Evolutionary conservation across 2,329 filamentous ascomycete genomes (phyloP), one percentile per base, ranked within the genome.

Genomic region (Fusarium palustre): DNA sequence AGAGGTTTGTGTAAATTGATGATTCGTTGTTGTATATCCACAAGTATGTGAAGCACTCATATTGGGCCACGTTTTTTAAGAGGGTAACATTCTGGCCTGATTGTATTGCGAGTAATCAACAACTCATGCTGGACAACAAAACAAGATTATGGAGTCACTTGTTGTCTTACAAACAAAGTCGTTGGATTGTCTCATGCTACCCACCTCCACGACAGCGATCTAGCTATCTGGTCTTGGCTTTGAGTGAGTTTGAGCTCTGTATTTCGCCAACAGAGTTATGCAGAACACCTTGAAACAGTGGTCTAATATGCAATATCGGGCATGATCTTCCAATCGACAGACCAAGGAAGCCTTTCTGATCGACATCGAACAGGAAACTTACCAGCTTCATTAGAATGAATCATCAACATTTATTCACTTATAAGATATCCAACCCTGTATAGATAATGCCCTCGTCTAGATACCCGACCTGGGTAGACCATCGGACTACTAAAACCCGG

Each of bases 401-500:
- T 22, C 10, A 39, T 28, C 28, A n/a, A 3, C 5, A 36, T n/a
- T 36, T 25, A 16, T 41, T 46, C 25, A 36, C n/a, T 46, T 42
- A 25, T 1, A 7, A 30, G 39, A 30, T 30, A 12, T 25, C 25
- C n/a, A 42, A 25, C 16, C 33, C 48, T 25, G 15, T 25, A 52
- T 22, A 43, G 55, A 50, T 28, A 10, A 63, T 48, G 39, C 20
- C 43, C 50, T 63, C 39, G 58, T 63, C 59, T 63, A 63, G 59
- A 63, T 63, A 63, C 59, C 59, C 59, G 58, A 63, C 58, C 58
- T 63, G 59, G 59, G 49, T 63, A 63, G 33, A 36, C 36, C 24
- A 64, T 66, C 67, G 67, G 67, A 68, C 42, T 43, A 56, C 49
- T 33, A 53, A 31, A 20, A 31, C 67, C 67, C 67, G 67, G 59